These are phyloP conservation scores for Dryadomyces quercivorus DNA, from an alignment of 2,329 filamentous ascomycete genomes.

Conservation along the genomic window DNA sequence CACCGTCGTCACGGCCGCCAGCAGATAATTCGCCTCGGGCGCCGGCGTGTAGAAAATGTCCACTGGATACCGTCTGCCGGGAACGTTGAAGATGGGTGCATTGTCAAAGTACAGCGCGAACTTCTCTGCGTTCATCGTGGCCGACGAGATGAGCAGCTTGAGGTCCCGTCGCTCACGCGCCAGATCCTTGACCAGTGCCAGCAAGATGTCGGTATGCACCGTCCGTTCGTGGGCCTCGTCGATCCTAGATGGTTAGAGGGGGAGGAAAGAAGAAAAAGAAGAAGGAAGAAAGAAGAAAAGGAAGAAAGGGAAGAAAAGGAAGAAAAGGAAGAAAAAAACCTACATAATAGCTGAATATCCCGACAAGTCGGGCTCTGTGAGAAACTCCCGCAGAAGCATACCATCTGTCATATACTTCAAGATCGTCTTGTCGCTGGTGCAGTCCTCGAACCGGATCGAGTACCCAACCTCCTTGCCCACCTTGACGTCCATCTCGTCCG, in stretches of 20 bases:
- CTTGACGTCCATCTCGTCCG: slow-evolving; percentile 84
- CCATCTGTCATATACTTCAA: slow-evolving; percentile 97
- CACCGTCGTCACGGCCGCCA: slow-evolving; percentile 80
- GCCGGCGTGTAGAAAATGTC: slow-evolving; percentile 84
- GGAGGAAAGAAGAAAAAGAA: background rate
- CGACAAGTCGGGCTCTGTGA: slow-evolving; percentile 74
- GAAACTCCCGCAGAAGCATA: slow-evolving; percentile 80
- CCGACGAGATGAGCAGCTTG: slow-evolving; percentile 83
- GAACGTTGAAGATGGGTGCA: slow-evolving; percentile 88
- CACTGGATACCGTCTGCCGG: slow-evolving; percentile 77
- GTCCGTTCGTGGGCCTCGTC: slow-evolving; percentile 96
- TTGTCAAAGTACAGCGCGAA: slow-evolving; percentile 88
- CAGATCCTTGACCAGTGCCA: slow-evolving; percentile 82
- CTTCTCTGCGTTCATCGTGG: slow-evolving; percentile 87
- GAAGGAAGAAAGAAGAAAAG: too few relatives aligned
- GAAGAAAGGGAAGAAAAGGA: background rate
- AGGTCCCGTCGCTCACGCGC: slow-evolving; percentile 71
- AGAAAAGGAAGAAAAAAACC: background rate
- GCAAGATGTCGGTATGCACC: slow-evolving; percentile 78
- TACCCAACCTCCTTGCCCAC: slow-evolving; percentile 90
- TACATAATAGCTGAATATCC: slow-evolving; percentile 76
- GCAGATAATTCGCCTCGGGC: slow-evolving; percentile 88
- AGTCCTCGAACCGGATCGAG: slow-evolving; percentile 87
- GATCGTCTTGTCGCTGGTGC: slow-evolving; percentile 79
- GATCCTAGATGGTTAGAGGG: slow-evolving; percentile 31